These are phyloP conservation scores for Emmonsiellopsis sp. DNA, from an alignment of 2,329 filamentous ascomycete genomes.

Conservation along the genomic window DNA sequence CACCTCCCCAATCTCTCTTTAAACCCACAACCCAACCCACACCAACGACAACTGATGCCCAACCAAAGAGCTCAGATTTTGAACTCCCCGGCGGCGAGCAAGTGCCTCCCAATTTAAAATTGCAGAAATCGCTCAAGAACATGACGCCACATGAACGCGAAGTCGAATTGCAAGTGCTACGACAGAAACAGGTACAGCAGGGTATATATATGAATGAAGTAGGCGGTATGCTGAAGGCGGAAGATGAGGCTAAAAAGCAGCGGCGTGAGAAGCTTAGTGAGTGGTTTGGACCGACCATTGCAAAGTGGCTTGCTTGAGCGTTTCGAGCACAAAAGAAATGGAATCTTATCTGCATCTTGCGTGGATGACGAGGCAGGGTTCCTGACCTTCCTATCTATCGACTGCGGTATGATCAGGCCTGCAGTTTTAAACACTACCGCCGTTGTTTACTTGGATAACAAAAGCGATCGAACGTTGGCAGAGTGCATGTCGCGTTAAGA, in stretches of 20 bases:
- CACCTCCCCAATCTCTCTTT: constrained; percentile 37
- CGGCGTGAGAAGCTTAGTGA: constrained; percentile 30
- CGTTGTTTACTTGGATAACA: too few relatives aligned
- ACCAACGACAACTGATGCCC: constrained; percentile 9
- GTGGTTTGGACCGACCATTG: constrained; percentile 37
- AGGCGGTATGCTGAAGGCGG: constrained; percentile 26
- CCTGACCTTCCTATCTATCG: too few relatives aligned
- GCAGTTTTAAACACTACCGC: too few relatives aligned
- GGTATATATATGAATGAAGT: constrained; percentile 29
- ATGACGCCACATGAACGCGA: constrained; percentile 40
- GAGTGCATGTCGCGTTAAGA: too few relatives aligned
- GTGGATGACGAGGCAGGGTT: too few relatives aligned
- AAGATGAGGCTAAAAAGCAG: constrained; percentile 28
- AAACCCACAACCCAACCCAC: constrained; percentile 4
- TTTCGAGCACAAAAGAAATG: not conserved
- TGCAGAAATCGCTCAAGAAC: constrained; percentile 30
- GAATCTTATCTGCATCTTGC: not conserved
- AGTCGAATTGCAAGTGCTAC: constrained; percentile 32
- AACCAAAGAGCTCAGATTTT: constrained; percentile 12
- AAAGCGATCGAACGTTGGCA: too few relatives aligned
- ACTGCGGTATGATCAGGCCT: too few relatives aligned
- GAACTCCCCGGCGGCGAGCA: constrained; percentile 29
- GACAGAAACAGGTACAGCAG: constrained; percentile 29
- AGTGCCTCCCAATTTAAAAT: constrained; percentile 27
- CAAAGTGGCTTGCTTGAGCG: constrained; percentile 29